These are phyloP conservation scores for Peronospora destructor DNA, from an alignment of 352 stramenopile genomes.

Conservation along the genomic window DNA sequence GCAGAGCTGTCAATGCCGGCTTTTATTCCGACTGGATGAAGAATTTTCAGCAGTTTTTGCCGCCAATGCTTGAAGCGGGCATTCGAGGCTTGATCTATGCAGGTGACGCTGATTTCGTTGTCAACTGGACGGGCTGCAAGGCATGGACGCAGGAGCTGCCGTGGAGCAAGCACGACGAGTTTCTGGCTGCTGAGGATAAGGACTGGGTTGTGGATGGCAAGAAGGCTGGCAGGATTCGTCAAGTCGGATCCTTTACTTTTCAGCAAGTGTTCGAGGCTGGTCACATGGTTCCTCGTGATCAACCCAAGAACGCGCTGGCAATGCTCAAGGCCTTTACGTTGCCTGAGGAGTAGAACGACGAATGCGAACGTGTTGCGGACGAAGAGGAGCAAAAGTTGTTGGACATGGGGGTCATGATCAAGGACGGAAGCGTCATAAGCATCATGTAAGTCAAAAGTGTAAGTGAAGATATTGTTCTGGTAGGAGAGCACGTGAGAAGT, in stretches of 20 bases:
- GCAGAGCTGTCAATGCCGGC: conserved; percentile 91
- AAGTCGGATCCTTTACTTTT: conserved; percentile 82
- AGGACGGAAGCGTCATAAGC: conserved; percentile 38
- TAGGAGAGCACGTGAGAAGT: not conserved
- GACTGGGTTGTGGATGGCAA: conserved; percentile 60
- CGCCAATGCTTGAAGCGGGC: conserved; percentile 87
- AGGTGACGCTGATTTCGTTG: conserved; percentile 96
- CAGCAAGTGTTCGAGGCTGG: conserved; percentile 92
- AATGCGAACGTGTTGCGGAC: conserved; percentile 10
- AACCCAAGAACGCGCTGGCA: conserved; percentile 89
- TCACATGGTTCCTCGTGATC: conserved; percentile 94
- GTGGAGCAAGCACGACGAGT: conserved; percentile 80
- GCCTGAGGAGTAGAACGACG: conserved; percentile 26
- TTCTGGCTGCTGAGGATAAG: conserved; percentile 42
- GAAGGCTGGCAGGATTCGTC: conserved; percentile 52
- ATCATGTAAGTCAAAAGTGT: conserved; percentile 27
- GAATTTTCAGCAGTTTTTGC: conserved; percentile 89
- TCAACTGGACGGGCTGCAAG: conserved; percentile 96
- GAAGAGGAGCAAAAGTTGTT: conserved; percentile 18
- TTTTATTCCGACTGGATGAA: conserved; percentile 96
- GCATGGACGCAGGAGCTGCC: conserved; percentile 92
- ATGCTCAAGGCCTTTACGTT: conserved; percentile 91
- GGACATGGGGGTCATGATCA: conserved; percentile 23
- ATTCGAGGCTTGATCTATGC: conserved; percentile 93
- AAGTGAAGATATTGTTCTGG: conserved; percentile 12